These are phyloP conservation scores for Cucumis melo DNA, from an alignment of 306 rosid genomes.

Conservation along the genomic window DNA sequence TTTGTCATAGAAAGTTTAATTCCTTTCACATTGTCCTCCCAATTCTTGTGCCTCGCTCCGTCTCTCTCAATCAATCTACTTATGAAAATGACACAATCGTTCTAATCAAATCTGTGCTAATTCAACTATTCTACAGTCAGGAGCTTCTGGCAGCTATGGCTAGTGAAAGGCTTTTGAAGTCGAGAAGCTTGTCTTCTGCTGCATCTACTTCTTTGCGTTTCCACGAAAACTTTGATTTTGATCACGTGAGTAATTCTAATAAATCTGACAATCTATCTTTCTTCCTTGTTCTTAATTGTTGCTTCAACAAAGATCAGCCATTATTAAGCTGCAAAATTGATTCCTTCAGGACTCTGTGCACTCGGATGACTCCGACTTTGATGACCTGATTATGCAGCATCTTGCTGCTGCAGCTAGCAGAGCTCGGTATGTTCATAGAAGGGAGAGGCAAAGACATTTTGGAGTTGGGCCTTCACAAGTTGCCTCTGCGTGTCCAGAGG, in stretches of 20 bases:
- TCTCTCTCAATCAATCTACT: not conserved
- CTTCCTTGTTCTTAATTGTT: not conserved
- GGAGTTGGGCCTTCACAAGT: constrained; percentile 47
- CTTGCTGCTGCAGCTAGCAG: constrained; percentile 52
- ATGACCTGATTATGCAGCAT: constrained; percentile 64
- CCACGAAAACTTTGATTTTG: constrained; percentile 21
- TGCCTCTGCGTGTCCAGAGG: constrained; percentile 23
- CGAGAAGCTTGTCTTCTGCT: constrained; percentile 28
- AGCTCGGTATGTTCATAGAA: constrained; percentile 36
- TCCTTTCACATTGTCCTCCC: not conserved
- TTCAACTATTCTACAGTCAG: constrained; percentile 36
- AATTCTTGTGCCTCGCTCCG: not conserved
- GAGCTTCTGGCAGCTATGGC: constrained; percentile 71
- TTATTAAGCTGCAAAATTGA: not conserved
- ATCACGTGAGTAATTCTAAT: constrained; percentile 31
- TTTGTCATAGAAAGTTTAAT: not conserved
- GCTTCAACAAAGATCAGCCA: not conserved
- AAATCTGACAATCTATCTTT: not conserved
- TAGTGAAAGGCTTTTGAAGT: constrained; percentile 37
- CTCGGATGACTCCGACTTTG: constrained; percentile 62
- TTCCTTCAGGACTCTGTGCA: constrained; percentile 41
- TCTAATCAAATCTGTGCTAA: not conserved
- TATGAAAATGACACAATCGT: not conserved
- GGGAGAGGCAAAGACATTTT: constrained; percentile 43
- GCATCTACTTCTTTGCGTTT: constrained; percentile 20